Evolutionary conservation across 192 early-diverging fungal genomes (phyloP).

Genomic region (Coemansia sp.): DNA sequence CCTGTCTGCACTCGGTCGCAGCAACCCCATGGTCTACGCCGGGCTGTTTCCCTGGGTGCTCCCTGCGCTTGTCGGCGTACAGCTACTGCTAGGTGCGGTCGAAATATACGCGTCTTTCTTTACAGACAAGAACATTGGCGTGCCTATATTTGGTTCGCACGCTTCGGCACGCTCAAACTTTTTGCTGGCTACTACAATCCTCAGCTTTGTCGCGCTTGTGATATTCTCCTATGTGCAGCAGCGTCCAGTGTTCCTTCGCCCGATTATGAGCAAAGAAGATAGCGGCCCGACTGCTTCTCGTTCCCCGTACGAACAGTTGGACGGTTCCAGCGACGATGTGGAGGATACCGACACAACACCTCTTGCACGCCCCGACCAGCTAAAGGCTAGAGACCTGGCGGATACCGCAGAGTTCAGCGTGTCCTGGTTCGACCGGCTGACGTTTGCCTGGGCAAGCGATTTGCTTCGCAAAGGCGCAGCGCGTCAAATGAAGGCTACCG

Average conservation of each 20-base stretch:
- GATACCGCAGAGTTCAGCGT: conserved; percentile 24
- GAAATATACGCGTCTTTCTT: conserved; percentile 43
- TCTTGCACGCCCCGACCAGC: conserved; percentile 7
- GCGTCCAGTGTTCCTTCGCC: conserved; percentile 29
- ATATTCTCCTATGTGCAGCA: conserved; percentile 18
- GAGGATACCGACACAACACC: conserved; percentile 14
- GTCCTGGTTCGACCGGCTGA: conserved; percentile 24
- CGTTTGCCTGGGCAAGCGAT: conserved; percentile 63
- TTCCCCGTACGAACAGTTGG: neutral
- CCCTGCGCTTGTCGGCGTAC: conserved; percentile 8
- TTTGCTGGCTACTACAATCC: conserved; percentile 10
- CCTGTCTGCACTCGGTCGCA: neutral
- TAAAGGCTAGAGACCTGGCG: conserved; percentile 12
- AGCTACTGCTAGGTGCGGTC: conserved; percentile 12
- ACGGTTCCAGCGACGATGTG: neutral
- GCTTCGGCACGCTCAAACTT: conserved; percentile 27
- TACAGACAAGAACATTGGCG: conserved; percentile 11
- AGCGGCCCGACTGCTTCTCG: neutral
- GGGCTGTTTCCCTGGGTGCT: conserved; percentile 39
- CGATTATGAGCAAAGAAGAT: neutral
- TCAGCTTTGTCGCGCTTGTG: neutral
- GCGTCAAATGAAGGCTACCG: conserved; percentile 57
- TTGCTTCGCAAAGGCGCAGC: conserved; percentile 59
- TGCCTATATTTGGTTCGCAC: conserved; percentile 18
- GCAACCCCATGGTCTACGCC: conserved; percentile 1